Evolutionary conservation across 2,329 filamentous ascomycete genomes (phyloP), one percentile per base, ranked within the genome.

Genomic region (Arachnopeziza araneosa): DNA sequence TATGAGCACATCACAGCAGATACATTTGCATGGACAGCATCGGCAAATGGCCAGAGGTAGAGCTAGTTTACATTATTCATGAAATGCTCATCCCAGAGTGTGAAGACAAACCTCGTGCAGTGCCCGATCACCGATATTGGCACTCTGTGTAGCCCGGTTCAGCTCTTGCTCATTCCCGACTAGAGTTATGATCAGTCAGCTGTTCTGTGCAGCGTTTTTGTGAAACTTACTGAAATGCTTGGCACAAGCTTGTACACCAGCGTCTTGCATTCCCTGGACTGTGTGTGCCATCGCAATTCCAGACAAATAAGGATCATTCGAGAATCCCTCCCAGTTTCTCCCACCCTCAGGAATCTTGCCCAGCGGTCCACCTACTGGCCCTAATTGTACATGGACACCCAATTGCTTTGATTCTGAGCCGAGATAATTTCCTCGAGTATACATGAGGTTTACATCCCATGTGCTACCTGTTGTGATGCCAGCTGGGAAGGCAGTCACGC

Each of bases 281-380:
- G 85, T 88, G 71, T 86, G 78, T 19, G 77, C 78, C 70, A 86
- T 82, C 10, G 81, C 83, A 63, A 87, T 77, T 21, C 86, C 87
- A 22, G 84, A 84, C 30, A 91, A 77, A 52, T 93, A 91, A 0
- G 91, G 90, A 70, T 96, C 91, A 0, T 86, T 79, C 0, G 89
- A 88, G 70, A 93, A 95, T 0, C 86, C 89, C 72, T 95, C 91
- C 90, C 90, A 96, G 70, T 91, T 92, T 48, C 91, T 79, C 0
- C 91, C 91, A 32, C 85, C 91, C 24, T 56, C 63, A 26, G 90
- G 86, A 68, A 87, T 83, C 68, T 90, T 85, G 8, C 91, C 91
- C 1, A 96, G 72, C 0, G 90, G 86, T 0, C 91, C 91, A 74
- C 89, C 86, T 0, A 87, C 84, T 6, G 91, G 91, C 0, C 90